Conservation (phyloP, 805 yeast species). For the Ogataea pignaliae region DNA sequence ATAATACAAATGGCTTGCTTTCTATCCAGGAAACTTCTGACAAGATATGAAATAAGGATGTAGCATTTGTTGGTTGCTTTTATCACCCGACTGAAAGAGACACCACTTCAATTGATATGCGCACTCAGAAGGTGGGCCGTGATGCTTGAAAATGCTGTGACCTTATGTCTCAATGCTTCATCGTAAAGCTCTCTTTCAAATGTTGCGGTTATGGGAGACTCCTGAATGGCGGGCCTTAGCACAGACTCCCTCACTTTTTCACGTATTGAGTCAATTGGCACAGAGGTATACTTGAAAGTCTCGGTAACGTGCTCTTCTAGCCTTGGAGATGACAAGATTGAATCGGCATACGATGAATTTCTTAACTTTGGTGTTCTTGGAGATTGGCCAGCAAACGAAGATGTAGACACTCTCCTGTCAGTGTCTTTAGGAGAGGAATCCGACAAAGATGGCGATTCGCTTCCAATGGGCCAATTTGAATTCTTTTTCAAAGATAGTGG, state of each 20-base stretch:
- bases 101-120: no score
- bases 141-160: constrained; percentile 8
- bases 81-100: no score
- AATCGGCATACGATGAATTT: constrained; percentile 1
- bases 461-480: no score
- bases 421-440: not conserved
- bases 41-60: no score
- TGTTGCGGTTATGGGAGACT: constrained; percentile 10
- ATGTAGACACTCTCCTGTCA: not conserved
- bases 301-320: constrained; percentile 9
- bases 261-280: constrained; percentile 11
- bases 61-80: no score
- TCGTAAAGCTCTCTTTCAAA: not conserved
- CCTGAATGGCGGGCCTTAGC: constrained; percentile 10
- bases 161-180: constrained; percentile 2
- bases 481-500: constrained; percentile 18
- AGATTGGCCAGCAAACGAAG: not conserved
- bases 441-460: no score
- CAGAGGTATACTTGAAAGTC: constrained; percentile 17
- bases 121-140: constrained; percentile 2
- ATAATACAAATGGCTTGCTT: no score
- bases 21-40: no score
- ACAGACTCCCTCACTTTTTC: constrained; percentile 7
- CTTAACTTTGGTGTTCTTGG: not conserved
- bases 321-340: constrained; percentile 11